phyloP scores from a whole-genome alignment of 1,284 basidiomycete genomes.

The Gymnopus androsaceus region DNA sequence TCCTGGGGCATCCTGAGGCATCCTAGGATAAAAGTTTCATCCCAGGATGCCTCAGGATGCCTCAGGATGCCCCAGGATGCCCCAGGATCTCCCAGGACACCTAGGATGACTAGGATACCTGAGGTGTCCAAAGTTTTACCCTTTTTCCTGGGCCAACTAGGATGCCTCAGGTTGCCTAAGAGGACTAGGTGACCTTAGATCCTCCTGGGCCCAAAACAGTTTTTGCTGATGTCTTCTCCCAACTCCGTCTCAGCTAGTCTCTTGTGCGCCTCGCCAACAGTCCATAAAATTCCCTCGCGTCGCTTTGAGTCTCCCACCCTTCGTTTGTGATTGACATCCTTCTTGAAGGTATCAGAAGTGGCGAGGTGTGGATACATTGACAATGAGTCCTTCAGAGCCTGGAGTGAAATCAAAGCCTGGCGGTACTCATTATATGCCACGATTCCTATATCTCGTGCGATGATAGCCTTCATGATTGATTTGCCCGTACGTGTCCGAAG shows the following conservation, averaged over 20 bases:
- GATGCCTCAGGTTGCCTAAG: no score
- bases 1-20: no score
- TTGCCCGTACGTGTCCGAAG: not conserved
- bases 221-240: no score
- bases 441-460: not conserved
- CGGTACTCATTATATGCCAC: not conserved
- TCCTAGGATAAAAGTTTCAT: no score
- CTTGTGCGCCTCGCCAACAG: not conserved
- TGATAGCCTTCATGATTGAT: not conserved
- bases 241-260: not conserved
- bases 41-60: no score
- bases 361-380: not conserved
- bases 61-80: no score
- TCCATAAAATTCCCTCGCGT: conserved; percentile 5
- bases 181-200: no score
- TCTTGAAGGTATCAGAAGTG: not conserved
- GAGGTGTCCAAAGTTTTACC: no score
- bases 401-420: not conserved
- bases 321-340: not conserved
- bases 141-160: no score
- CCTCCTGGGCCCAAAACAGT: no score
- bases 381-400: not conserved
- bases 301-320: conserved; percentile 1
- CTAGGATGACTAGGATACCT: no score
- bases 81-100: no score